phyloP scores from a whole-genome alignment of 345 rosid genomes.

The Sisymbrium irio region DNA sequence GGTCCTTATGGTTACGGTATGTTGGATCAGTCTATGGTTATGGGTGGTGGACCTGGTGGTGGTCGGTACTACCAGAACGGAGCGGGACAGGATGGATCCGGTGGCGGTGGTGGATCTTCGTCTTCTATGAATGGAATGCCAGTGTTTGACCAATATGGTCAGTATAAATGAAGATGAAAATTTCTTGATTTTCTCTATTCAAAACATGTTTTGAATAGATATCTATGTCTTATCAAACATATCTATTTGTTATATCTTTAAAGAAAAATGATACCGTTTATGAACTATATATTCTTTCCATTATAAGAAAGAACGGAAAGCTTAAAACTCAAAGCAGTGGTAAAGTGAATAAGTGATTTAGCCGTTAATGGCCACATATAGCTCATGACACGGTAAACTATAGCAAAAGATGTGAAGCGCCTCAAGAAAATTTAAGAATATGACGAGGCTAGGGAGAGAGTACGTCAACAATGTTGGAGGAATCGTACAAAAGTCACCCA shows the following conservation, averaged over 20 bases:
- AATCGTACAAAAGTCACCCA: too few relatives aligned
- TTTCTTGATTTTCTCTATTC: neutral
- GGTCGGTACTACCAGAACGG: constrained; percentile 30
- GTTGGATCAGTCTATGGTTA: constrained; percentile 29
- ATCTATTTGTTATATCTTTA: constrained; percentile 9
- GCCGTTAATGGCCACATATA: too few relatives aligned
- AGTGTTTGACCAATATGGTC: constrained; percentile 30
- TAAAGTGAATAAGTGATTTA: too few relatives aligned
- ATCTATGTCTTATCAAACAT: constrained; percentile 9
- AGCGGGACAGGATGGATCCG: constrained; percentile 31
- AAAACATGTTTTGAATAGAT: constrained; percentile 7
- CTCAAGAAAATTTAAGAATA: too few relatives aligned
- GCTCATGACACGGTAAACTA: too few relatives aligned
- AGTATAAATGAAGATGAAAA: constrained; percentile 25
- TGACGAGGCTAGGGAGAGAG: too few relatives aligned
- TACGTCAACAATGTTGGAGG: too few relatives aligned
- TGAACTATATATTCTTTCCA: too few relatives aligned
- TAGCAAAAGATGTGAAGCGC: too few relatives aligned
- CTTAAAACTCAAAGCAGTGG: too few relatives aligned
- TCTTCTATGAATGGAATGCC: constrained; percentile 28
- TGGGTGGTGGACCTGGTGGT: constrained; percentile 32
- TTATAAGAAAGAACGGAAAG: too few relatives aligned
- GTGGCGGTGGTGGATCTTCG: constrained; percentile 4
- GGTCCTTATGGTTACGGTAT: constrained; percentile 25
- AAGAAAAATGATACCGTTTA: too few relatives aligned